Evolutionary conservation across 2,329 filamentous ascomycete genomes (phyloP).

Genomic region (Aspergillus tamarii): DNA sequence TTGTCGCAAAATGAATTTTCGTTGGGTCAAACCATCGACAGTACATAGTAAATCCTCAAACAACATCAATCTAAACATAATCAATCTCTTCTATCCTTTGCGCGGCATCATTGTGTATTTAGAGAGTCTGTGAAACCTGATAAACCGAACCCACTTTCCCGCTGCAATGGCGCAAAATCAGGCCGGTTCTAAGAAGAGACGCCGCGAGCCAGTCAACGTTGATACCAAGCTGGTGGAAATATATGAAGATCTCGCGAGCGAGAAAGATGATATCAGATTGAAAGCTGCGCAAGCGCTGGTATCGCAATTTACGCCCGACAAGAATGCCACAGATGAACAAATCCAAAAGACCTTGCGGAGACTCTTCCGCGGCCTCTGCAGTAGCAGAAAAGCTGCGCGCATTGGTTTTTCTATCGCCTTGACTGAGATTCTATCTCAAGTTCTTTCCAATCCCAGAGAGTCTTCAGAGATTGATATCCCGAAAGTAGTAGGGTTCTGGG

Average conservation of each 20-base stretch:
- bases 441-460: slow-evolving; percentile 55
- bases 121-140: neutral
- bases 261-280: slow-evolving; percentile 50
- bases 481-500: slow-evolving; percentile 55
- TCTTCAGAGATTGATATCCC: slow-evolving; percentile 42
- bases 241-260: slow-evolving; percentile 52
- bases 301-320: slow-evolving; percentile 47
- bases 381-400: slow-evolving; percentile 83
- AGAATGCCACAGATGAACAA: slow-evolving; percentile 44
- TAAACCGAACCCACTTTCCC: neutral
- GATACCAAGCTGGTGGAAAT: slow-evolving; percentile 52
- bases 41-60: slow-evolving; percentile 1
- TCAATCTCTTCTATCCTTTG: neutral
- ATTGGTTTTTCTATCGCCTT: slow-evolving; percentile 88
- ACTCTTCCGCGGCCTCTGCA: slow-evolving; percentile 85
- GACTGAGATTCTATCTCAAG: slow-evolving; percentile 74
- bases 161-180: slow-evolving; percentile 34
- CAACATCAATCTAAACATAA: neutral
- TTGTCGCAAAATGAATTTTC: slow-evolving; percentile 1
- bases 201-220: slow-evolving; percentile 45
- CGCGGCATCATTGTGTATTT: neutral
- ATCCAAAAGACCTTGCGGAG: slow-evolving; percentile 55
- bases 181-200: slow-evolving; percentile 40
- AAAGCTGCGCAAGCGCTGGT: slow-evolving; percentile 50
- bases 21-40: neutral